Conservation (phyloP, 306 rosid species). For the Cicer pinnatifidum region DNA sequence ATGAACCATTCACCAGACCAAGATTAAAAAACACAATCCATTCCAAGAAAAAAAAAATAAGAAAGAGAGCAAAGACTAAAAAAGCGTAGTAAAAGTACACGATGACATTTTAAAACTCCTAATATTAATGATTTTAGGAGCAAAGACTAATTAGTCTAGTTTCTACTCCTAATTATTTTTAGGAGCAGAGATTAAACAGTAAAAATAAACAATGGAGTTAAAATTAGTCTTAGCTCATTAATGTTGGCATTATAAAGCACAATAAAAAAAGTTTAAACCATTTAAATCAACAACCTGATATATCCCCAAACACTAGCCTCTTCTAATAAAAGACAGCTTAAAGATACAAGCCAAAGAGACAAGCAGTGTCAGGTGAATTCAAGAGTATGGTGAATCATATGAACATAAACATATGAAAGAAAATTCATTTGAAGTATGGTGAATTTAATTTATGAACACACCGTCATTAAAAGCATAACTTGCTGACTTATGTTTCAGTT, state of each 20-base stretch:
- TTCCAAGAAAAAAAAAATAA: not conserved
- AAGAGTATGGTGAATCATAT: not conserved
- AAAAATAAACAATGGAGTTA: too few species aligned
- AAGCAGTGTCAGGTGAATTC: not conserved
- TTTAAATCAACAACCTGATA: constrained; percentile 8
- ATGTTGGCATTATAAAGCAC: too few species aligned
- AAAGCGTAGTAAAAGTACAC: too few species aligned
- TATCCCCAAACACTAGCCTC: not conserved
- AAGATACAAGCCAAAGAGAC: not conserved
- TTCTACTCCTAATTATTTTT: too few species aligned
- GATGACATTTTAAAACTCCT: too few species aligned
- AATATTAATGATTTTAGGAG: too few species aligned
- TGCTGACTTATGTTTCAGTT: not conserved
- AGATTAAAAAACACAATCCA: not conserved
- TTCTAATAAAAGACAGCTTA: not conserved
- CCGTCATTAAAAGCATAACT: constrained; percentile 31
- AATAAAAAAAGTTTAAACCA: not conserved
- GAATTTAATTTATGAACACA: constrained; percentile 29
- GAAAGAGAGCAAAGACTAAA: not conserved
- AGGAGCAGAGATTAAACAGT: too few species aligned
- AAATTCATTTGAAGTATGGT: constrained; percentile 4
- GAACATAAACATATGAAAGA: too few species aligned
- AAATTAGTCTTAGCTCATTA: not conserved
- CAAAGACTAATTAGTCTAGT: too few species aligned
- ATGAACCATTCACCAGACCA: not conserved